These are phyloP conservation scores for Daldinia childiae DNA, from an alignment of 495 filamentous ascomycete species.

Conservation along the genomic window DNA sequence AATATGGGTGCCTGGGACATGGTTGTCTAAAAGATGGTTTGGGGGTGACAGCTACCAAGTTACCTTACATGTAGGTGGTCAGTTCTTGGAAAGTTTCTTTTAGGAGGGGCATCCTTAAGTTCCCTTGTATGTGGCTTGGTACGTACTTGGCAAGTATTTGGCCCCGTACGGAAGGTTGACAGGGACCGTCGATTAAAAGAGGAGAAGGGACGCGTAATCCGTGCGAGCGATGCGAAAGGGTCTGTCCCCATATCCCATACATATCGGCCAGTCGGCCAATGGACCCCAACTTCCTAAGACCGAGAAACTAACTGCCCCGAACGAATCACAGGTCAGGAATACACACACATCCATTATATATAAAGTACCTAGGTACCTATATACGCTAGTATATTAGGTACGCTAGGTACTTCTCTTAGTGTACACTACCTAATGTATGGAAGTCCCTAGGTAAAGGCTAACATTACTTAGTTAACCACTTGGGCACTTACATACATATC, in stretches of 20 bases:
- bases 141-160: constrained; percentile 23
- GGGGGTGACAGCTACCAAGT: too few species aligned
- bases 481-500: too few species aligned
- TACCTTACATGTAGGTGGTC: too few species aligned
- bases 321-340: not conserved
- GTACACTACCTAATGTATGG: too few species aligned
- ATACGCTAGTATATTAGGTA: too few species aligned
- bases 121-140: constrained; percentile 44
- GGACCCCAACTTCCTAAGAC: constrained; percentile 30
- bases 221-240: constrained; percentile 36
- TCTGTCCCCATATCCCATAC: constrained; percentile 23
- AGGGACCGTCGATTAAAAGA: constrained; percentile 45
- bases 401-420: too few species aligned
- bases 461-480: too few species aligned
- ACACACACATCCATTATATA: too few species aligned
- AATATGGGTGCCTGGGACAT: constrained; percentile 46
- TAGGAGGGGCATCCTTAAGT: constrained; percentile 14
- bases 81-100: constrained; percentile 17
- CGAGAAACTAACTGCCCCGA: constrained; percentile 22
- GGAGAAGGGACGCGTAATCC: constrained; percentile 56
- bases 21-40: constrained; percentile 1
- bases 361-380: too few species aligned
- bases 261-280: constrained; percentile 36
- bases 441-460: too few species aligned
- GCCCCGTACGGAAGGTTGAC: constrained; percentile 43